Conservation (phyloP, 2,329 filamentous ascomycete genomes). For the Pyrenochaeta sp. region DNA sequence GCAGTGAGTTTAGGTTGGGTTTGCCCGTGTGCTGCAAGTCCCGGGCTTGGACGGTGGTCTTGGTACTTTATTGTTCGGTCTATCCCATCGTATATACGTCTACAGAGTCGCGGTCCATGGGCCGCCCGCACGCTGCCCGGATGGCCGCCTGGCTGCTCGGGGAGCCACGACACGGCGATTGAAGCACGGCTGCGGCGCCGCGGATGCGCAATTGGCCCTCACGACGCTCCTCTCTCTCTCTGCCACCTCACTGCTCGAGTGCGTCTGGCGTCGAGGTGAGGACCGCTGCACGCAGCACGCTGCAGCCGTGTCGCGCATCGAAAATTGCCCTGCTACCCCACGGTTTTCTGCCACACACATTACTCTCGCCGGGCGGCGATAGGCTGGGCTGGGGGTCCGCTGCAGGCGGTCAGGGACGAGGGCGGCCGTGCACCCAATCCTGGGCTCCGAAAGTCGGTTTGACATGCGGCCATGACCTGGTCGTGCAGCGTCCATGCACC, state of each 20-base stretch:
- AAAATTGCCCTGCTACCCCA: conserved; percentile 46
- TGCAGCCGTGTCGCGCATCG: conserved; percentile 33
- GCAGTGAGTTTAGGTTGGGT: conserved; percentile 22
- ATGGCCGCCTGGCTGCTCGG: too few species aligned
- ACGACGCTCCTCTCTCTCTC: conserved; percentile 5
- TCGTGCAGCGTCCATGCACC: conserved; percentile 32
- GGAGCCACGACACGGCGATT: too few species aligned
- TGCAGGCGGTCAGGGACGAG: conserved; percentile 34
- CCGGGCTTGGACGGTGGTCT: conserved; percentile 24
- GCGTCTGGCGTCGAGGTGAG: too few species aligned
- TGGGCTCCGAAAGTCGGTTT: conserved; percentile 40
- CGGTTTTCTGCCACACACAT: conserved; percentile 44
- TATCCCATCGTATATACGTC: conserved; percentile 14
- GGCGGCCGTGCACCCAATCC: conserved; percentile 30
- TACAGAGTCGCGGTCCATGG: too few species aligned
- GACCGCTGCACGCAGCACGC: conserved; percentile 26
- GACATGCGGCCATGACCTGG: conserved; percentile 30
- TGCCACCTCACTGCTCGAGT: conserved; percentile 21
- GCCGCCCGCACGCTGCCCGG: too few species aligned
- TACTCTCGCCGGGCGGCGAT: conserved; percentile 28
- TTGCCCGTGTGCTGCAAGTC: conserved; percentile 25
- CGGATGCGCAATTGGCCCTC: conserved; percentile 20
- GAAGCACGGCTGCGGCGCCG: conserved; percentile 1
- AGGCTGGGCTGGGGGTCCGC: conserved; percentile 21
- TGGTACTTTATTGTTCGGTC: conserved; percentile 27